Base-by-base conservation (phyloP, 2,329 filamentous ascomycete genomes). In the Fusarium multiceps region DNA sequence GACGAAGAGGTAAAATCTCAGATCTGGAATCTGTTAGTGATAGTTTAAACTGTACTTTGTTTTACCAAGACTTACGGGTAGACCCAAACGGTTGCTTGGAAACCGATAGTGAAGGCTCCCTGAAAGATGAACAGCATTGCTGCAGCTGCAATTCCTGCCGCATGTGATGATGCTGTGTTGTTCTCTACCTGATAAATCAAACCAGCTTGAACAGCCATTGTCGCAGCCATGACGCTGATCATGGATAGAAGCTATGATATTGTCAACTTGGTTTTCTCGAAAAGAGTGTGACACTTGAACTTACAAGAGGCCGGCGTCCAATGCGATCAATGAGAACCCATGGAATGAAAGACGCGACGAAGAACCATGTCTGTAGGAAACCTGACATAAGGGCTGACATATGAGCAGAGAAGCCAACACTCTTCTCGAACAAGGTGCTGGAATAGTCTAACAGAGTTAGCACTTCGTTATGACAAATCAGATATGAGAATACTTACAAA, bases 311-410 rank as follows among this genome's bases (percentile, higher is more conserved):
- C 10, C 64, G 47, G 28, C 69, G 50, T n/a, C 69, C 69, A 18
- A 72, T 64, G 2, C 69, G 69, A 28, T 72, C 69, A 4, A 72
- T 72, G n/a, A 72, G 11, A 3, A 63, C 47, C 69, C 69, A 72
- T 14, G 69, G 84, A 45, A 85, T 82, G 28, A 77, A 80, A 10
- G 78, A 81, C 3, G 79, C 79, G 13, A 78, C 28, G 57, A 82
- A 82, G 59, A 80, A 81, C 79, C 79, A 83, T 0, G 84, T 85
- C 73, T 86, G 82, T 14, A 86, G 77, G 66, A 86, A 82, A 34
- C 85, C 84, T n/a, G 83, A 83, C 75, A 88, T 84, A 34, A 87
- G 77, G 6, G 84, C 77, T 6, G 85, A 82, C 73, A 85, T 80
- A 45, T 82, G 79, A 2, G 79, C 71, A 20, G 73, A 73, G 53